Percentiles rank a stretch among this genome's conserved stretches.
Conservation (phyloP, 202 grass and related monocot species). For the Dendrocalamus latiflorus region DNA sequence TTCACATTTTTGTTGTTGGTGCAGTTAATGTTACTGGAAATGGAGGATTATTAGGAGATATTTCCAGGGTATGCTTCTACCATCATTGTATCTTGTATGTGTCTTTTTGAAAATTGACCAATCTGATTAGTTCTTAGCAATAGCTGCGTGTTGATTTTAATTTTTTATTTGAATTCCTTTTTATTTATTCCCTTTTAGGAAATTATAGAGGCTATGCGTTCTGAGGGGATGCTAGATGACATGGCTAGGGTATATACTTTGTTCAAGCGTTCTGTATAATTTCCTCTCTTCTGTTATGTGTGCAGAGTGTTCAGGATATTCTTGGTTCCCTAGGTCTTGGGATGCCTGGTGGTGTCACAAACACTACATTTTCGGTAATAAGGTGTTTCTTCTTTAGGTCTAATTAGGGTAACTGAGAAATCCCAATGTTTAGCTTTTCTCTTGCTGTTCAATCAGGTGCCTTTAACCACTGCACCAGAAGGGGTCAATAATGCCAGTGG, state of each 20-base stretch:
- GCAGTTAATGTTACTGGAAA: slow-evolving; percentile 63
- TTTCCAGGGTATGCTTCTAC: slow-evolving; percentile 65
- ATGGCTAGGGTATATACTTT: slow-evolving; percentile 41
- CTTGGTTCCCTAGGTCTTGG: slow-evolving; percentile 61
- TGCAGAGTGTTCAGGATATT: slow-evolving; percentile 69
- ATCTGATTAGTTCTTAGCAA: too few species aligned
- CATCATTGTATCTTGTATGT: too few species aligned
- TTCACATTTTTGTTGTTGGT: slow-evolving; percentile 28
- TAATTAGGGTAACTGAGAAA: background rate
- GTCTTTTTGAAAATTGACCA: too few species aligned
- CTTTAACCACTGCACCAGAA: slow-evolving; percentile 40
- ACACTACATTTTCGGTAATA: slow-evolving; percentile 50
- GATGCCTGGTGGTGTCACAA: slow-evolving; percentile 44
- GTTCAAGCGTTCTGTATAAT: too few species aligned
- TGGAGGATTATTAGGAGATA: slow-evolving; percentile 54
- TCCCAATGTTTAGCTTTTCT: background rate
- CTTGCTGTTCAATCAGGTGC: slow-evolving; percentile 37
- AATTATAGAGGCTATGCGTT: slow-evolving; percentile 24
- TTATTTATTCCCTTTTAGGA: slow-evolving; percentile 12
- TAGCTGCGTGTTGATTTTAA: too few species aligned
- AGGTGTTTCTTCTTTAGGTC: slow-evolving; percentile 14
- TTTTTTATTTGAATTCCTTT: background rate
- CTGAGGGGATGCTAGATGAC: slow-evolving; percentile 19
- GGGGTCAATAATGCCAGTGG: slow-evolving; percentile 42
- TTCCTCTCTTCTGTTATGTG: slow-evolving; percentile 1